These are phyloP conservation scores for Ganoderma boninense DNA, from an alignment of 1,284 basidiomycete species.

Conservation along the genomic window DNA sequence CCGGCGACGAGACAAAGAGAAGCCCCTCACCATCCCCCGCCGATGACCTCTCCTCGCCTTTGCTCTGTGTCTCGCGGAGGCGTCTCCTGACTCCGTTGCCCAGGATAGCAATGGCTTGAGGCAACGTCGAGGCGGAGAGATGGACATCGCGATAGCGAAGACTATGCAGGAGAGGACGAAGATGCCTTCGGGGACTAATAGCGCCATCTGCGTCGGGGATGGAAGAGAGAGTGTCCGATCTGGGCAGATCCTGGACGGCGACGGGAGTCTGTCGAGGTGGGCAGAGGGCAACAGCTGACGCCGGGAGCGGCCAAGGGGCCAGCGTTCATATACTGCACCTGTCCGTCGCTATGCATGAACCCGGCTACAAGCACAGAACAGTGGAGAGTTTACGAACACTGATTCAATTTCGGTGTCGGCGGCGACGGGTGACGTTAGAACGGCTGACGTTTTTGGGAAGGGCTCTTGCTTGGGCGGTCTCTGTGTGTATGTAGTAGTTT, in stretches of 20 bases:
- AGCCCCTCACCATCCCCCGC: too few species aligned
- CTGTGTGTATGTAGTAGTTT: background rate
- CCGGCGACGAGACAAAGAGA: too few species aligned
- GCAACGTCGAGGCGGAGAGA: background rate
- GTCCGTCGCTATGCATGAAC: too few species aligned
- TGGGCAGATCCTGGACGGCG: background rate
- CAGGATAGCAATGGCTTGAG: background rate
- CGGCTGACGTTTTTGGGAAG: background rate
- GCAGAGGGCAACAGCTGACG: background rate
- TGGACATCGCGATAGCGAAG: background rate
- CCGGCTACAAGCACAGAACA: background rate
- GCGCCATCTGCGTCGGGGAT: background rate
- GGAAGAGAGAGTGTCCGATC: background rate
- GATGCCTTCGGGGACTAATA: background rate
- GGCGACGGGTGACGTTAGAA: background rate
- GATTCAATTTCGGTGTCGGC: background rate
- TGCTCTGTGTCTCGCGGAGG: too few species aligned
- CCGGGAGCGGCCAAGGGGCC: background rate
- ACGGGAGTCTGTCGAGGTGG: background rate
- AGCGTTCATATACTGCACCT: background rate
- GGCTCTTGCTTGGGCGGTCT: background rate
- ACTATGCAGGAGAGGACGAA: background rate
- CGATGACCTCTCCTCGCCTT: too few species aligned
- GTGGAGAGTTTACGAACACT: background rate
- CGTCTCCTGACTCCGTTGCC: too few species aligned